phyloP scores from a whole-genome alignment of 1,284 basidiomycete species.

The Ceratobasidium papillatum region DNA sequence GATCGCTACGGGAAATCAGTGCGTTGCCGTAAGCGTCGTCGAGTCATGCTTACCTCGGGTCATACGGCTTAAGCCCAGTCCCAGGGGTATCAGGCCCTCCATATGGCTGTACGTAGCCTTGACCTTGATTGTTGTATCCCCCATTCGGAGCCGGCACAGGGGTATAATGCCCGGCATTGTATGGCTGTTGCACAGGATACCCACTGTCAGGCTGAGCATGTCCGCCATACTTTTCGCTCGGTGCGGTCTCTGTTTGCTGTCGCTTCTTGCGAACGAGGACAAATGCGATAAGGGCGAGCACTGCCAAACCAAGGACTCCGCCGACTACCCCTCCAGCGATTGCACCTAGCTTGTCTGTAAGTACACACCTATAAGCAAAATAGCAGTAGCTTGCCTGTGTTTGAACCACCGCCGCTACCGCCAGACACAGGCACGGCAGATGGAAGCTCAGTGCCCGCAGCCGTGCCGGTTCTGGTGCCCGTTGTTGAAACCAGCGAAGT shows the following conservation, averaged over 20 bases:
- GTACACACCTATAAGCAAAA: background rate
- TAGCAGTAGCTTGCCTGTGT: conserved; percentile 1
- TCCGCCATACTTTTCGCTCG: background rate
- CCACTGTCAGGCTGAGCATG: background rate
- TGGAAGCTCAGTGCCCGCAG: background rate
- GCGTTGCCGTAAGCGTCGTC: background rate
- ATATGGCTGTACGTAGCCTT: conserved; percentile 7
- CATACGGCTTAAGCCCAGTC: conserved; percentile 25
- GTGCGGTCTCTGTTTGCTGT: background rate
- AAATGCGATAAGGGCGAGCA: conserved; percentile 45
- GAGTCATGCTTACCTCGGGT: conserved; percentile 19
- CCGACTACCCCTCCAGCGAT: conserved; percentile 50
- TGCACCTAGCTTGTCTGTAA: conserved; percentile 40
- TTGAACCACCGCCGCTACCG: background rate
- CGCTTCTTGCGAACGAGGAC: conserved; percentile 39
- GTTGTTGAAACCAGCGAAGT: background rate
- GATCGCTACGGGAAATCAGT: conserved; percentile 13
- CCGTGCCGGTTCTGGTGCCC: background rate
- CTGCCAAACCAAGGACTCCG: conserved; percentile 44
- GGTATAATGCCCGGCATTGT: conserved; percentile 10
- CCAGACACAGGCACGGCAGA: background rate
- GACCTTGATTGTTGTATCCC: background rate
- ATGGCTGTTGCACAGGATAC: conserved; percentile 30
- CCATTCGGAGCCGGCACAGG: conserved; percentile 5
- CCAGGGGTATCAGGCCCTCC: conserved; percentile 5